These are phyloP conservation scores for Barnettozyma hawaiiensis DNA, from an alignment of 1,139 yeast species.

Conservation along the genomic window DNA sequence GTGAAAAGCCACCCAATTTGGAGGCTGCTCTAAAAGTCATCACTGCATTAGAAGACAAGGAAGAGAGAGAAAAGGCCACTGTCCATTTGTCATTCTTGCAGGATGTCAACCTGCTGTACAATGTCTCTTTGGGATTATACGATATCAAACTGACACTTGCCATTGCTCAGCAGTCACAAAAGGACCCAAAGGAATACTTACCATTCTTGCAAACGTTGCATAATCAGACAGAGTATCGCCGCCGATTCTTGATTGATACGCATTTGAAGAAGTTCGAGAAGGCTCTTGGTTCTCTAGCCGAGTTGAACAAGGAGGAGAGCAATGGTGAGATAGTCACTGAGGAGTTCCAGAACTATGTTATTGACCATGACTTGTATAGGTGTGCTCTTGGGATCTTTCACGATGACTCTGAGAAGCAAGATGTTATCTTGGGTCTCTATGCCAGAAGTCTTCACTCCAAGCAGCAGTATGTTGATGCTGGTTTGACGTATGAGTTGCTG, in stretches of 20 bases:
- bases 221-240: conserved; percentile 58
- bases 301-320: conserved; percentile 35
- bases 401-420: conserved; percentile 51
- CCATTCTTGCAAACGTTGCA: conserved; percentile 85
- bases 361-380: conserved; percentile 67
- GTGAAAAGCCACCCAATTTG: conserved; percentile 83
- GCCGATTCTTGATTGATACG: conserved; percentile 75
- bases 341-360: conserved; percentile 67
- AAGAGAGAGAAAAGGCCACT: conserved; percentile 55
- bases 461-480: conserved; percentile 67
- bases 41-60: conserved; percentile 40
- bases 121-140: conserved; percentile 76
- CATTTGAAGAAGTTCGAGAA: conserved; percentile 59
- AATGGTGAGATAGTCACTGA: conserved; percentile 35
- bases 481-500: conserved; percentile 67
- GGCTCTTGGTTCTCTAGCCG: conserved; percentile 64
- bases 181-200: conserved; percentile 94
- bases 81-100: conserved; percentile 86
- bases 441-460: conserved; percentile 55
- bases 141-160: conserved; percentile 74
- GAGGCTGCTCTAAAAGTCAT: conserved; percentile 66
- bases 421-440: conserved; percentile 50
- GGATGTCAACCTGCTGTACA: conserved; percentile 79
- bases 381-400: conserved; percentile 60
- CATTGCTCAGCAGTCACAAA: conserved; percentile 94